These are phyloP conservation scores for Waltergamsia citrina DNA, from an alignment of 2,329 filamentous ascomycete species.

Conservation along the genomic window DNA sequence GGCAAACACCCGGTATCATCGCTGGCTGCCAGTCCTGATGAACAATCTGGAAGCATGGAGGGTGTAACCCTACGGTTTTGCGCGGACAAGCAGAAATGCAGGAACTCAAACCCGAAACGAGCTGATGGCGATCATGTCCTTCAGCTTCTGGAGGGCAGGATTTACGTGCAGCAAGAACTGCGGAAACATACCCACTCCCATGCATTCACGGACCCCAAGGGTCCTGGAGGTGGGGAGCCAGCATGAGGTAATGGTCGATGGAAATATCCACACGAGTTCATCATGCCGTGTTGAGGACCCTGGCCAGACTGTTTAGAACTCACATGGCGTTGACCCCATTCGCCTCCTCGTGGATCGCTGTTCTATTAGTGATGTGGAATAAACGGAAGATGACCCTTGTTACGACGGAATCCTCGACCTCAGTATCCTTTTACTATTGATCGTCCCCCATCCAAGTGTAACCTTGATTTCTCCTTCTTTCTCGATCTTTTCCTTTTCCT, in stretches of 20 bases:
- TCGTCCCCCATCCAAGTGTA: neutral
- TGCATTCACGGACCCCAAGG: neutral
- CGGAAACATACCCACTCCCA: neutral
- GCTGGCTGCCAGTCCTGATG: too few relatives aligned
- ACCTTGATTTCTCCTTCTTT: neutral
- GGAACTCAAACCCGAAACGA: neutral
- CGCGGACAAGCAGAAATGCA: too few relatives aligned
- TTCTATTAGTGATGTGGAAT: too few relatives aligned
- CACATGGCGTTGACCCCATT: too few relatives aligned
- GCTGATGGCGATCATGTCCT: neutral
- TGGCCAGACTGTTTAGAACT: neutral
- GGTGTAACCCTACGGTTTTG: too few relatives aligned
- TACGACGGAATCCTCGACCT: neutral
- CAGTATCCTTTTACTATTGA: neutral
- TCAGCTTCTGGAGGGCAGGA: too few relatives aligned
- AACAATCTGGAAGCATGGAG: too few relatives aligned
- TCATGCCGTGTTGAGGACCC: neutral
- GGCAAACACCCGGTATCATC: too few relatives aligned
- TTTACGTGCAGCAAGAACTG: too few relatives aligned
- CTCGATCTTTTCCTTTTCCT: neutral
- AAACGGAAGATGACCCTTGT: too few relatives aligned
- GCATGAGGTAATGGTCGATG: constrained; percentile 2
- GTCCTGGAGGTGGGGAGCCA: neutral
- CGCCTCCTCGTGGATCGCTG: too few relatives aligned
- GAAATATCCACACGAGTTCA: neutral